These are phyloP conservation scores for Tubosaeta sp. DNA, from an alignment of 768 basidiomycete genomes.

Conservation along the genomic window DNA sequence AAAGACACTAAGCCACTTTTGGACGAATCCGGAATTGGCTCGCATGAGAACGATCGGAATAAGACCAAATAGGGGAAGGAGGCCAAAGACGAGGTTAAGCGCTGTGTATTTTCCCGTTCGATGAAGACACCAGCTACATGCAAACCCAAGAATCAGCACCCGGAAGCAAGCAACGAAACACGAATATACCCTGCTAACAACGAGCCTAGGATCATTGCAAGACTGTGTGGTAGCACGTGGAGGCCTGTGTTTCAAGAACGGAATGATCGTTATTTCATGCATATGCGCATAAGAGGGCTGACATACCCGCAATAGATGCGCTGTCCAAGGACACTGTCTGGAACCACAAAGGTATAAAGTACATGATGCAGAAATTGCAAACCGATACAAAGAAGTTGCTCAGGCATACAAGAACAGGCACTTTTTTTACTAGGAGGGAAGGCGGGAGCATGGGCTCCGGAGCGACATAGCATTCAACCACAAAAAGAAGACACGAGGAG, in stretches of 20 bases:
- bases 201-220: slow-evolving; percentile 47
- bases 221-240: slow-evolving; percentile 47
- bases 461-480: slow-evolving; percentile 58
- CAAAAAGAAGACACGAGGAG: slow-evolving; percentile 50
- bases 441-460: slow-evolving; percentile 70
- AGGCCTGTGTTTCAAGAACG: slow-evolving; percentile 33
- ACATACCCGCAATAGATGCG: slow-evolving; percentile 58
- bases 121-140: slow-evolving; percentile 42
- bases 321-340: slow-evolving; percentile 69
- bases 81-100: slow-evolving; percentile 45
- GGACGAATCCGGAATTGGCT: slow-evolving; percentile 20
- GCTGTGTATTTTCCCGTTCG: slow-evolving; percentile 48
- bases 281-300: too few species aligned
- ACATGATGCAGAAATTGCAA: slow-evolving; percentile 73
- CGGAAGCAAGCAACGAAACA: too few species aligned
- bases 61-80: slow-evolving; percentile 44
- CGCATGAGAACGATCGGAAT: slow-evolving; percentile 31
- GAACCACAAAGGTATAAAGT: slow-evolving; percentile 80
- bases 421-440: slow-evolving; percentile 55
- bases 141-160: slow-evolving; percentile 7
- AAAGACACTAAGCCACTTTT: slow-evolving; percentile 20
- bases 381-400: slow-evolving; percentile 71
- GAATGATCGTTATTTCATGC: too few species aligned
- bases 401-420: slow-evolving; percentile 64
- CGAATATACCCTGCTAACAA: slow-evolving; percentile 42